Evolutionary conservation across 441 rosid species (phyloP).

Genomic region (Rhodomyrtus psidioides): DNA sequence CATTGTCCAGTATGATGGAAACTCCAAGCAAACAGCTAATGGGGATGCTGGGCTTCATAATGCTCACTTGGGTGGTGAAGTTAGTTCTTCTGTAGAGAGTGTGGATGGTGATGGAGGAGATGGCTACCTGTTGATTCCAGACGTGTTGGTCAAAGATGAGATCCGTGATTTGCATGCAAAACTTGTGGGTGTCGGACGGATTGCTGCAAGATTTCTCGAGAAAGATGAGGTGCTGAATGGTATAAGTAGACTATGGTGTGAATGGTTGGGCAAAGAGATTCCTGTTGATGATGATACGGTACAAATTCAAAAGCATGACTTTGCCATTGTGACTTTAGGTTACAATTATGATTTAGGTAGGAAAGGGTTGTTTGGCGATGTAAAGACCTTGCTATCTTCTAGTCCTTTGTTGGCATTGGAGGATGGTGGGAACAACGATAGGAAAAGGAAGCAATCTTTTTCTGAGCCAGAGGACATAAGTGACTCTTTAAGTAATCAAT

Average conservation of each 20-base stretch:
- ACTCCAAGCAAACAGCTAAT: neutral
- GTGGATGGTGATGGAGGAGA: slow-evolving; percentile 8
- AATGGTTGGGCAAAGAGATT: slow-evolving; percentile 65
- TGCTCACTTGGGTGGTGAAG: neutral
- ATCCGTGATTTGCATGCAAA: slow-evolving; percentile 48
- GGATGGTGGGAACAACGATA: slow-evolving; percentile 25
- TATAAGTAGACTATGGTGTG: slow-evolving; percentile 77
- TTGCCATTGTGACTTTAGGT: slow-evolving; percentile 64
- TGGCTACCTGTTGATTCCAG: slow-evolving; percentile 34
- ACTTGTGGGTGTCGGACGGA: slow-evolving; percentile 49
- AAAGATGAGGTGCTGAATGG: slow-evolving; percentile 30
- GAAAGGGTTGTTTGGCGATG: slow-evolving; percentile 48
- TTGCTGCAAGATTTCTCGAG: slow-evolving; percentile 53
- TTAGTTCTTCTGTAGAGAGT: slow-evolving; percentile 3
- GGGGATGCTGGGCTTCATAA: slow-evolving; percentile 12
- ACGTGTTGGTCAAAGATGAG: slow-evolving; percentile 51
- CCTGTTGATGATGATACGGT: slow-evolving; percentile 20
- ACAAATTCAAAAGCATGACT: slow-evolving; percentile 51
- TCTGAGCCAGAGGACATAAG: slow-evolving; percentile 85
- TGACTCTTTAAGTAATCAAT: slow-evolving; percentile 48
- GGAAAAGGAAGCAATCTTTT: slow-evolving; percentile 65
- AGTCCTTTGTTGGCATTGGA: slow-evolving; percentile 25
- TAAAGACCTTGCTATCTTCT: slow-evolving; percentile 45
- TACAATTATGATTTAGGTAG: slow-evolving; percentile 67
- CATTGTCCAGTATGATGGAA: slow-evolving; percentile 41